Percentiles rank a stretch among this genome's conserved stretches.
Conservation (phyloP, 768 basidiomycete genomes). For the Mycena galopus region DNA sequence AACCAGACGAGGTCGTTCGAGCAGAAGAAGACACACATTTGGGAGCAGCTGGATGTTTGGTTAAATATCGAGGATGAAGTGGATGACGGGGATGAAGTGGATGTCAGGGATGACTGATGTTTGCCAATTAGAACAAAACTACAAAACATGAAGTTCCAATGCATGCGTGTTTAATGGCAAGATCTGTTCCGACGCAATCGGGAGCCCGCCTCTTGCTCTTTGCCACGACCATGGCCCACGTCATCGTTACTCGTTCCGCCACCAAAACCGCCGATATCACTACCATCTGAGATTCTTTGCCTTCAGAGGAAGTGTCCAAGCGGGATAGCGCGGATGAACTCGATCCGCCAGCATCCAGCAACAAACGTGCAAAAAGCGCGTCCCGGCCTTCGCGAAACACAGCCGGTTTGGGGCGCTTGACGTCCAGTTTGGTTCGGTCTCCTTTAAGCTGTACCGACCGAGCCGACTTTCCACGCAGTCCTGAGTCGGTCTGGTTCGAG, state of each 20-base stretch:
- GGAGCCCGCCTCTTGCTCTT: too few relatives aligned
- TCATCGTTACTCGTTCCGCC: not conserved
- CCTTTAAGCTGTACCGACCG: conserved; percentile 41
- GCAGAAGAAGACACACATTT: not conserved
- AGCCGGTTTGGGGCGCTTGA: conserved; percentile 40
- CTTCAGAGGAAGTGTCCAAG: not conserved
- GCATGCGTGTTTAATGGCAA: too few relatives aligned
- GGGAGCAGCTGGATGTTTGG: conserved; percentile 18
- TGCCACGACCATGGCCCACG: not conserved
- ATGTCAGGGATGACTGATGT: too few relatives aligned
- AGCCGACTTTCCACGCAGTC: conserved; percentile 39
- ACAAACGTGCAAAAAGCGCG: too few relatives aligned
- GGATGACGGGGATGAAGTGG: too few relatives aligned
- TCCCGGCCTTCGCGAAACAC: conserved; percentile 36
- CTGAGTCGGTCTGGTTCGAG: conserved; percentile 44
- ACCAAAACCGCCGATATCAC: not conserved
- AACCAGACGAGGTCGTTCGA: not conserved
- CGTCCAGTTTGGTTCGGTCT: conserved; percentile 39
- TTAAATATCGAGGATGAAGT: not conserved
- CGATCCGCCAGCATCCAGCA: not conserved
- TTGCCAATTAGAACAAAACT: too few relatives aligned
- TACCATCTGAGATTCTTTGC: not conserved
- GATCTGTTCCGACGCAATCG: too few relatives aligned
- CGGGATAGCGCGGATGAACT: not conserved
- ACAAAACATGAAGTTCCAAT: too few relatives aligned